phyloP scores from a whole-genome alignment of 1,139 yeast species.

The Protomyces lactucae-debilis region DNA sequence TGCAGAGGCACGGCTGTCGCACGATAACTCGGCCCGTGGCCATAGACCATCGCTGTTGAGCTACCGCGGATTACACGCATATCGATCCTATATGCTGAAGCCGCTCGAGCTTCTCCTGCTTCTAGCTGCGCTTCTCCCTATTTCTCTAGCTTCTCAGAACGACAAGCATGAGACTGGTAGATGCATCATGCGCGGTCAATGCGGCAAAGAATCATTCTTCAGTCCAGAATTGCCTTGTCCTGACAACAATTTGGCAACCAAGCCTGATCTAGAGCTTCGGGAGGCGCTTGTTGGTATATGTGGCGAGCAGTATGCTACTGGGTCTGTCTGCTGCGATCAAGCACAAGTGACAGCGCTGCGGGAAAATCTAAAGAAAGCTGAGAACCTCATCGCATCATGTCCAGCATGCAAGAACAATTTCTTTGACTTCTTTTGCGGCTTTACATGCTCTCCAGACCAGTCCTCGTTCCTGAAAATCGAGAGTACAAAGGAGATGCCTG shows the following conservation, averaged over 20 bases:
- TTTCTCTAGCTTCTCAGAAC: too few relatives aligned
- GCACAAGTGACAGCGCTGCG: constrained; percentile 47
- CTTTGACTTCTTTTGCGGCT: constrained; percentile 75
- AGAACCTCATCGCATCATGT: constrained; percentile 77
- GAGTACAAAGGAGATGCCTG: constrained; percentile 48
- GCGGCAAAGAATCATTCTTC: constrained; percentile 78
- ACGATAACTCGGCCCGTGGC: too few relatives aligned
- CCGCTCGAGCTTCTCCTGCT: too few relatives aligned
- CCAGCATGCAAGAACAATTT: constrained; percentile 92
- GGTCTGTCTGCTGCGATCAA: constrained; percentile 52
- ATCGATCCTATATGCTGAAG: too few relatives aligned
- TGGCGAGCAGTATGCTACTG: constrained; percentile 59
- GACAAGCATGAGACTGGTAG: constrained; percentile 13
- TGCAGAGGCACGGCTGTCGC: too few relatives aligned
- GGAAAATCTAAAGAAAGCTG: constrained; percentile 64
- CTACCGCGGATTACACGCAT: too few relatives aligned
- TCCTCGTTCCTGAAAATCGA: constrained; percentile 67
- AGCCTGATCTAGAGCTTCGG: constrained; percentile 47
- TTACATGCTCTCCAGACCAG: constrained; percentile 87
- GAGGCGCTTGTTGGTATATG: constrained; percentile 56
- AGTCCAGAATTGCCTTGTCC: constrained; percentile 81
- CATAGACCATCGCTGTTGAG: too few relatives aligned
- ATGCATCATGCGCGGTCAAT: constrained; percentile 38
- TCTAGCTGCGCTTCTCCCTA: too few relatives aligned
- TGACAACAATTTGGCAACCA: constrained; percentile 47